Evolutionary conservation across 345 rosid genomes (phyloP).

Genomic region (Populus ilicifolia): DNA sequence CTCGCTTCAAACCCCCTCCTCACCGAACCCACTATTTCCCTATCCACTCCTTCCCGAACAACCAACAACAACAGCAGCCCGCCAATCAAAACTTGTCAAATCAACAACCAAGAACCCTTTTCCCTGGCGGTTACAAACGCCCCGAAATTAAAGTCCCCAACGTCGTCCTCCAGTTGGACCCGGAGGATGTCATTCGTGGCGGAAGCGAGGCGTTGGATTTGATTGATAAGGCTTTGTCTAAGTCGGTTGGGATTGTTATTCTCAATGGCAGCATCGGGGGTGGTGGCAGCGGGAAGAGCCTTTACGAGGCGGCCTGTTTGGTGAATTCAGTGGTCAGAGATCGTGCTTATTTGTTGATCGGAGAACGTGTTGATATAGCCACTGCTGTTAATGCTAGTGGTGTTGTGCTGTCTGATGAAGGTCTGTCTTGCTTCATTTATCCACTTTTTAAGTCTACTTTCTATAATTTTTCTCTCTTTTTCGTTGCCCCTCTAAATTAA

Average conservation of each 20-base stretch:
- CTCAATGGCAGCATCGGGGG: conserved; percentile 41
- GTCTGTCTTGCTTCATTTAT: conserved; percentile 22
- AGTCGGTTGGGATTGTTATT: conserved; percentile 68
- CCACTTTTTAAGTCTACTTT: background rate
- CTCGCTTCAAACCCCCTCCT: conserved; percentile 26
- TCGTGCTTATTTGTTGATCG: conserved; percentile 70
- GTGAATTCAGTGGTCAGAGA: conserved; percentile 76
- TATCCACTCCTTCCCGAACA: conserved; percentile 33
- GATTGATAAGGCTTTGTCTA: conserved; percentile 64
- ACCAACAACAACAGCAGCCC: conserved; percentile 15
- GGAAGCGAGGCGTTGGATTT: conserved; percentile 45
- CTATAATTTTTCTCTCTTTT: background rate
- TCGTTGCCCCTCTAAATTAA: background rate
- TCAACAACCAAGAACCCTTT: conserved; percentile 54
- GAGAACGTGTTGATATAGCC: conserved; percentile 85
- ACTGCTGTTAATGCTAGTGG: conserved; percentile 85
- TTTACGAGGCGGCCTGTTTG: conserved; percentile 83
- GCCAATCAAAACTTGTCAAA: background rate
- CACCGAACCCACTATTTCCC: conserved; percentile 32
- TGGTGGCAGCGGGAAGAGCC: conserved; percentile 49
- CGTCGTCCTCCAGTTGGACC: conserved; percentile 59
- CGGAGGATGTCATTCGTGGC: conserved; percentile 48
- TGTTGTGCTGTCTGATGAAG: conserved; percentile 88
- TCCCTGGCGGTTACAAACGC: conserved; percentile 91
- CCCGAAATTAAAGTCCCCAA: conserved; percentile 74